These are phyloP conservation scores for Wakefieldia striispora DNA, from an alignment of 768 basidiomycete genomes.

Conservation along the genomic window DNA sequence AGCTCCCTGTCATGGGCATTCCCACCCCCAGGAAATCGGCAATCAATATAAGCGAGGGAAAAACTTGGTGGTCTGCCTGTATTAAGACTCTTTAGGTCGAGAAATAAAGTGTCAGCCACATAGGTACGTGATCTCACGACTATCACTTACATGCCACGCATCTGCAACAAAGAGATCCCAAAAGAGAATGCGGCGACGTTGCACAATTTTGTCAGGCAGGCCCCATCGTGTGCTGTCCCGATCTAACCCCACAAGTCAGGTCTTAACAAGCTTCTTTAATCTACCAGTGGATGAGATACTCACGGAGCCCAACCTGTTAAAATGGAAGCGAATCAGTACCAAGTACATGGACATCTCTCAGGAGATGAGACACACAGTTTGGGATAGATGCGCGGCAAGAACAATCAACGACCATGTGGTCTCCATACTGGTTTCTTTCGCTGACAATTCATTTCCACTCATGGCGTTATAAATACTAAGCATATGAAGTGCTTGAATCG, in stretches of 20 bases:
- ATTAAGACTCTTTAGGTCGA: constrained; percentile 51
- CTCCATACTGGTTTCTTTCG: constrained; percentile 67
- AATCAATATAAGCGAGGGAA: constrained; percentile 64
- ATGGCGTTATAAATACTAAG: constrained; percentile 70
- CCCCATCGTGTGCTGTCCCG: constrained; percentile 67
- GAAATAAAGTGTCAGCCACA: constrained; percentile 8
- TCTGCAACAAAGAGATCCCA: constrained; percentile 80
- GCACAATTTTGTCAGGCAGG: constrained; percentile 58
- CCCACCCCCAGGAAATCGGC: constrained; percentile 48
- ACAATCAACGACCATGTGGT: constrained; percentile 67
- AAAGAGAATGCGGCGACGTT: constrained; percentile 65
- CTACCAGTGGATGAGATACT: constrained; percentile 27
- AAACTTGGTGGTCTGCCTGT: constrained; percentile 73
- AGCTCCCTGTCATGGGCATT: constrained; percentile 14
- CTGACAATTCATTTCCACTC: constrained; percentile 57
- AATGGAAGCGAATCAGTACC: constrained; percentile 15
- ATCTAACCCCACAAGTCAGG: constrained; percentile 35
- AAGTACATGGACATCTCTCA: not conserved
- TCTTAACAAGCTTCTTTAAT: constrained; percentile 5
- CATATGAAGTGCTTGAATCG: constrained; percentile 67
- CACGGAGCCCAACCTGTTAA: constrained; percentile 65
- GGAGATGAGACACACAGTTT: constrained; percentile 47
- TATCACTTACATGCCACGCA: constrained; percentile 54
- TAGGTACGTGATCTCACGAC: not conserved
- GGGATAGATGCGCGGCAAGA: constrained; percentile 62